phyloP scores from a whole-genome alignment of 345 rosid species.

The Hibiscus syriacus region DNA sequence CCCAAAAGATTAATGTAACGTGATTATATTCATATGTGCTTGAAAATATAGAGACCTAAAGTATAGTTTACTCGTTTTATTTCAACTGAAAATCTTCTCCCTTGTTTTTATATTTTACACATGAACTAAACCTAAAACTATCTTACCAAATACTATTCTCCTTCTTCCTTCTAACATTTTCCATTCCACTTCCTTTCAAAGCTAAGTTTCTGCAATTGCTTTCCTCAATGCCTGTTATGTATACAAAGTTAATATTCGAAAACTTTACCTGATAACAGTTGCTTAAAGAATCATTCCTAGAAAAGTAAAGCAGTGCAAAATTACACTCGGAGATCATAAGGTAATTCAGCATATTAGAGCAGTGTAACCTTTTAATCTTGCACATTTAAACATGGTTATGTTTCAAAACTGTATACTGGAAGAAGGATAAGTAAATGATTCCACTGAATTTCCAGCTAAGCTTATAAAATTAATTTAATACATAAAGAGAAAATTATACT shows the following conservation, averaged over 20 bases:
- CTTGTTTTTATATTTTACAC: no score
- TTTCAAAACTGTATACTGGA: neutral
- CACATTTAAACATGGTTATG: neutral
- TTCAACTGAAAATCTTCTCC: no score
- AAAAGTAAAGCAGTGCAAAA: neutral
- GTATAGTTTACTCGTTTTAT: no score
- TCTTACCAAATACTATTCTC: no score
- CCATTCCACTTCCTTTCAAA: no score
- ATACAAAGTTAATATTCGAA: neutral
- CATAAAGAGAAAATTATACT: neutral
- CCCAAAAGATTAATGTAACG: no score
- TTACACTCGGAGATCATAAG: neutral
- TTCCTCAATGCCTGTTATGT: constrained; percentile 32
- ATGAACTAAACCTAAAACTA: no score
- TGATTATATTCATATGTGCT: no score
- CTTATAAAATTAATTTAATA: no score
- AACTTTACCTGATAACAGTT: neutral
- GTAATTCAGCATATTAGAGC: neutral
- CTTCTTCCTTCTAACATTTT: no score
- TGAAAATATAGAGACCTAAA: no score
- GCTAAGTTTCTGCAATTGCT: constrained; percentile 51
- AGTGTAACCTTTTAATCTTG: neutral
- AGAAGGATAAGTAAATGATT: neutral
- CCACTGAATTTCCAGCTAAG: neutral
- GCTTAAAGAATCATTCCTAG: neutral